A percentile compares a stretch with the other conserved stretches of the same genome.
Evolutionary conservation across 148 eudicot genomes (phyloP).

Genomic region (Rhododendron mucronatum): DNA sequence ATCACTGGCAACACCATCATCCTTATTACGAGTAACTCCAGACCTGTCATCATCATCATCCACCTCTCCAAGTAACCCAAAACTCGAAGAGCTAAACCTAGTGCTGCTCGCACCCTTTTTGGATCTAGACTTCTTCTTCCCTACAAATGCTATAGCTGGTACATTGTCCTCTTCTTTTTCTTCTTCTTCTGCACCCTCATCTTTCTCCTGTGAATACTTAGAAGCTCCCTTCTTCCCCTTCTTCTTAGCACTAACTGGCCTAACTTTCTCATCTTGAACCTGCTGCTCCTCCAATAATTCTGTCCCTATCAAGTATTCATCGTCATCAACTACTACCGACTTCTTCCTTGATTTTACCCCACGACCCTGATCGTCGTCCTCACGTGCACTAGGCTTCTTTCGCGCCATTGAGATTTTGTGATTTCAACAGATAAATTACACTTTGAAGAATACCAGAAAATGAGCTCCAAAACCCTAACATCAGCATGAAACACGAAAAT

Average conservation of each 20-base stretch:
- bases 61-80: conserved; percentile 56
- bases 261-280: conserved; percentile 40
- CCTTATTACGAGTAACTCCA: conserved; percentile 22
- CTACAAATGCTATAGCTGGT: conserved; percentile 29
- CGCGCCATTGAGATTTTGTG: conserved; percentile 39
- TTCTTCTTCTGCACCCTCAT: conserved; percentile 38
- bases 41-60: conserved; percentile 28
- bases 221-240: conserved; percentile 63
- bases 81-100: conserved; percentile 29
- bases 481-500: neutral
- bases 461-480: neutral
- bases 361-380: conserved; percentile 30
- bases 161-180: conserved; percentile 29
- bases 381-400: conserved; percentile 44
- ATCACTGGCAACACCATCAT: conserved; percentile 41
- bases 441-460: neutral
- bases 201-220: conserved; percentile 33
- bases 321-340: conserved; percentile 58
- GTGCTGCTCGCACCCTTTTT: conserved; percentile 35
- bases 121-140: conserved; percentile 59
- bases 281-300: conserved; percentile 44
- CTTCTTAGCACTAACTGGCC: conserved; percentile 42
- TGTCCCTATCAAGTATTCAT: conserved; percentile 63
- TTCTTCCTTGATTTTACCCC: conserved; percentile 59
- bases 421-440: conserved; percentile 15